Evolutionary conservation across 306 rosid genomes (phyloP), one percentile per base, ranked within the genome.

Genomic region (Acmispon strigosus): DNA sequence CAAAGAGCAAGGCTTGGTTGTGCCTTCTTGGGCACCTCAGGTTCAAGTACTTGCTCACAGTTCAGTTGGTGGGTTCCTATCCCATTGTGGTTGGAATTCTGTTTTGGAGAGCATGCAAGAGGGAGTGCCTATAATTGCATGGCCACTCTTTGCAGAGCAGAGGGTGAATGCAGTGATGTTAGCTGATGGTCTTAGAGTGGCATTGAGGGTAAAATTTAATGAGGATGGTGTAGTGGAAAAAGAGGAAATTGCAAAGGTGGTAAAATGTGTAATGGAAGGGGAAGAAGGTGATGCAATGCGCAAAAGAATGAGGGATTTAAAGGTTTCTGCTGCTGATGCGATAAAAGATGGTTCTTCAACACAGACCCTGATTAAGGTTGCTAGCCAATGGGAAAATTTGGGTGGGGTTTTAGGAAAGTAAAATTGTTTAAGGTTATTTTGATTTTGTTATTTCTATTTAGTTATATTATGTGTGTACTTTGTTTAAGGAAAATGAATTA

Each of bases 21-120:
- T 82, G 69, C 16, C 80, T 41, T 73, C 27, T 4, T 82, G 83
- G 86, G 86, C 73, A 47, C 82, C 82, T 10, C 84, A 80, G 10
- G 16, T 80, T 29, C 49, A 58, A 50, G 29, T 80, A 20, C 84
- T 80, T 42, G 34, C 52, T 14, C 81, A 76, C 4, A 13, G 8
- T 10, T 70, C 84, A 0, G 20, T 43, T 29, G 84, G 81, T 49
- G 84, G 74, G 0, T 80, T 80, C 15, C 12, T 80, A 5, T 62
- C 56, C 8, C 70, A 65, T 15, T 65, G 70, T 45, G 70, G 70
- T 47, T 65, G 70, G 70, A 65, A 65, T 65, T 65, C 70, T 1
- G 4, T 14, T 45, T 65, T 65, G 56, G 70, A 65, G 70, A 65
- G 70, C 48, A 24, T 65, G 12, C 70, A 65, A 47, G 70, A 14